Evolutionary conservation across 2,329 filamentous ascomycete genomes (phyloP).

Genomic region (Fusarium marasasianum): DNA sequence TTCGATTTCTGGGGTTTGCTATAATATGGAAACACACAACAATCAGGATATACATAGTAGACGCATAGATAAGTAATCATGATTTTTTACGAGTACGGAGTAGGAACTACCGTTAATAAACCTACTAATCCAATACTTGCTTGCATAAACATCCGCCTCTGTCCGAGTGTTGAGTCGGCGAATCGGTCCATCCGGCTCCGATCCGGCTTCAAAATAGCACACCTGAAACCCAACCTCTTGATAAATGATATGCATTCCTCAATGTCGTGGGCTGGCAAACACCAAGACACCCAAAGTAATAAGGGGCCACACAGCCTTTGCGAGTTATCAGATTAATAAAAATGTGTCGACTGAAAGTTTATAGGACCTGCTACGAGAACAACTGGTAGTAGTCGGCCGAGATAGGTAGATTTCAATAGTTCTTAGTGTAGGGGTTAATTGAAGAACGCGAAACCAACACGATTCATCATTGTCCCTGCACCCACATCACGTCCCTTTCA

Average conservation of each 20-base stretch:
- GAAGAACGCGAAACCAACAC: constrained; percentile 40
- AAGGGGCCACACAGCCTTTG: neutral
- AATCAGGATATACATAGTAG: neutral
- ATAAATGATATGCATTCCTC: constrained; percentile 14
- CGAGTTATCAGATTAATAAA: neutral
- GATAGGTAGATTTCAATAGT: neutral
- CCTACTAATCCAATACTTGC: neutral
- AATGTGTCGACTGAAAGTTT: neutral
- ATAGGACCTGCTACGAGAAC: neutral
- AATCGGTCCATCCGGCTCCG: constrained; percentile 12
- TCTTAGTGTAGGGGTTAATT: neutral
- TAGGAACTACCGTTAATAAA: neutral
- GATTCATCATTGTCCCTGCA: constrained; percentile 26
- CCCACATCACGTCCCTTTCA: constrained; percentile 10
- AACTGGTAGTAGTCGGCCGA: neutral
- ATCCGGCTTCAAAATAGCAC: constrained; percentile 26
- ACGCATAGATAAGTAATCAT: neutral
- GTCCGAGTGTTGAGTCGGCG: neutral
- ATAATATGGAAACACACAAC: neutral
- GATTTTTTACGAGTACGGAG: neutral
- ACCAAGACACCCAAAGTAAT: neutral
- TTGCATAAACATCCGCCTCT: neutral
- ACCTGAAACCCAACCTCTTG: constrained; percentile 19
- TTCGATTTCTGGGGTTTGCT: neutral
- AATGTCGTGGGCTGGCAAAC: neutral